Evolutionary conservation across 208 protist species (phyloP).

Genomic region (Acanthamoeba sp.): DNA sequence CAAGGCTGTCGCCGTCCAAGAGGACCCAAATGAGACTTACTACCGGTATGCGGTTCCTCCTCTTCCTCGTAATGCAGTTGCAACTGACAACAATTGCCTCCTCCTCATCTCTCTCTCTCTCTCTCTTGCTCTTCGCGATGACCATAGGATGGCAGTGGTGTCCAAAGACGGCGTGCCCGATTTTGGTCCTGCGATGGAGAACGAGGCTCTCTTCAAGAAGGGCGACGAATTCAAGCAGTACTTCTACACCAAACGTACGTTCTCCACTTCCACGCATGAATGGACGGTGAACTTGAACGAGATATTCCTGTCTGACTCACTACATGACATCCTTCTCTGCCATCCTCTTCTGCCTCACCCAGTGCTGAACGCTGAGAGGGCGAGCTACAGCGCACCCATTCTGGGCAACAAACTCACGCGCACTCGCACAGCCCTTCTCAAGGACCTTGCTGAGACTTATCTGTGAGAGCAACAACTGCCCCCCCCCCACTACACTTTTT

Average conservation of each 20-base stretch:
- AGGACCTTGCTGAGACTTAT: constrained; percentile 81
- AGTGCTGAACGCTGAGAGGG: constrained; percentile 83
- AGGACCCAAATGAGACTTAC: constrained; percentile 78
- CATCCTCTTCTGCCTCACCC: no score
- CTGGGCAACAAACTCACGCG: constrained; percentile 81
- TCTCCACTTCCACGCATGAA: not conserved
- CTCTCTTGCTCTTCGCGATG: no score
- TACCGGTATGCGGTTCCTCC: no score
- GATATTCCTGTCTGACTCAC: no score
- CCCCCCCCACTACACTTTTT: no score
- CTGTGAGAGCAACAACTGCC: no score
- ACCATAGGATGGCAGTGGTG: constrained; percentile 76
- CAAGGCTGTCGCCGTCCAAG: constrained; percentile 72
- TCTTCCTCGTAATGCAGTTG: not conserved
- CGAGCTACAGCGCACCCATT: constrained; percentile 80
- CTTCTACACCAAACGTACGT: constrained; percentile 81
- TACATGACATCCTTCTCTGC: no score
- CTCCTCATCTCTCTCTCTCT: no score
- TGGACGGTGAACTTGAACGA: no score
- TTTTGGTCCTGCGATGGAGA: constrained; percentile 79
- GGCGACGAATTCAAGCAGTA: constrained; percentile 81
- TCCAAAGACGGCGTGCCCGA: constrained; percentile 79
- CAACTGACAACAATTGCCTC: no score
- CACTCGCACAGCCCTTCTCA: constrained; percentile 80
- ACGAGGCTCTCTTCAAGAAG: constrained; percentile 80